Conservation (phyloP, 106 monocot genomes). For the Dactylorhiza incarnata region DNA sequence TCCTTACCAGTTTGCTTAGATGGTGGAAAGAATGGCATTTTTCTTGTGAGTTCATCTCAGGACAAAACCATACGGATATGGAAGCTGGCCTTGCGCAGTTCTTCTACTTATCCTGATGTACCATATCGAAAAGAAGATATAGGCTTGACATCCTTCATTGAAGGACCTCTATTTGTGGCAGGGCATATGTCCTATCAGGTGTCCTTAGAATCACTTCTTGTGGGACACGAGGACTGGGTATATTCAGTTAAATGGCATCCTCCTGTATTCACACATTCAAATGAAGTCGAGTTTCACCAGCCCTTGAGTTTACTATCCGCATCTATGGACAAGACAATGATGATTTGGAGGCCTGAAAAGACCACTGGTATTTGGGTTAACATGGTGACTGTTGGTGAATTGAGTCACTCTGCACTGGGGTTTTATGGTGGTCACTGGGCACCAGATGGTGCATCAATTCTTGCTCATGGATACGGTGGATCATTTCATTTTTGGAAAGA, state of each 20-base stretch:
- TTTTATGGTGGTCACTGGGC: conserved; percentile 98
- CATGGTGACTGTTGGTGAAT: conserved; percentile 84
- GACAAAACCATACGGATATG: conserved; percentile 95
- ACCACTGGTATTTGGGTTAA: conserved; percentile 96
- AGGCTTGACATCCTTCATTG: conserved; percentile 74
- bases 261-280: conserved; percentile 25
- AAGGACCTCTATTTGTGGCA: conserved; percentile 60
- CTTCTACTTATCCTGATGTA: conserved; percentile 14
- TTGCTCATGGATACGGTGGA: conserved; percentile 94
- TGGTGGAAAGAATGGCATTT: conserved; percentile 37
- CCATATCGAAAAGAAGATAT: conserved; percentile 36
- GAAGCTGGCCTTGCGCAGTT: conserved; percentile 50
- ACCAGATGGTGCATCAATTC: conserved; percentile 69
- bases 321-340: conserved; percentile 99
- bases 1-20: conserved; percentile 53
- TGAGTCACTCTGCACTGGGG: conserved; percentile 85
- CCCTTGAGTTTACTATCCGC: conserved; percentile 88
- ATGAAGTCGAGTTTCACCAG: conserved; percentile 31
- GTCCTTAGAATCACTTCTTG: conserved; percentile 87
- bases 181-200: conserved; percentile 58
- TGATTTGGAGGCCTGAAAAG: conserved; percentile 98
- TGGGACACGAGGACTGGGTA: conserved; percentile 99
- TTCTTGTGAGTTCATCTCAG: conserved; percentile 93
- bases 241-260: conserved; percentile 94
- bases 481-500: conserved; percentile 95